Base-by-base conservation (phyloP, 257 asterid genomes). In the Solanum paucissectum region DNA sequence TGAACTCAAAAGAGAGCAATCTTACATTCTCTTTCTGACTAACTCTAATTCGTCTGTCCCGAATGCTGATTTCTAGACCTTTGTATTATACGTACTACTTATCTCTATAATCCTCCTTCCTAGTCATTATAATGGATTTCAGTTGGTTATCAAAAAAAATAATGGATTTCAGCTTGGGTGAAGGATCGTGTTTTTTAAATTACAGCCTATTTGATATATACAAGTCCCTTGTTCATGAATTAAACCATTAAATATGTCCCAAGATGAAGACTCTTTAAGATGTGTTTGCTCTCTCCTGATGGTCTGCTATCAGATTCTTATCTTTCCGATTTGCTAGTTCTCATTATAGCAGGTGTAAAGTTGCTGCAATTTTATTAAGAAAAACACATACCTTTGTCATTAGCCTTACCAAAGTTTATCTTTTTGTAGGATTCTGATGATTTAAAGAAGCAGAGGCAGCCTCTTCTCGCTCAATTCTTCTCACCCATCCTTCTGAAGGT, bases 401-500 rank as follows among this genome's bases (percentile, higher is more conserved):
- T 27, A 18, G 85, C 37, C 27, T 20, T 29, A 82, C 32, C 68
- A 64, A 44, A 34, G 75, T 49, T 52, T 72, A 16, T 84, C 86
- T 38, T 79, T 62, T 88, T 87, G 68, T 92, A 97, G 99, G 98
- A 87, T 89, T 94, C 93, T 75, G 98, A 96, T 86, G 93, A 94
- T 76, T 90, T 89, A 90, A 97, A 97, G 90, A 97, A 96, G 95
- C 91, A 92, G 89, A 91, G 90, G 29, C 93, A 93, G 60, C 98
- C 98, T n/a, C 55, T 95, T 90, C 94, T 96, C 87, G 55, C 97
- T 90, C 96, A 94, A 77, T 93, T 97, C 95, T 96, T 97, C 88
- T 97, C 99, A 2, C 99, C 99, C 49, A 96, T 97, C 92, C 89
- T 97, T 89, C 92, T 97, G 66, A 95, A 97, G 99, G 99, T 97